Evolutionary conservation across 1,139 yeast species (phyloP).

Genomic region (Protomyces lactucae-debilis): DNA sequence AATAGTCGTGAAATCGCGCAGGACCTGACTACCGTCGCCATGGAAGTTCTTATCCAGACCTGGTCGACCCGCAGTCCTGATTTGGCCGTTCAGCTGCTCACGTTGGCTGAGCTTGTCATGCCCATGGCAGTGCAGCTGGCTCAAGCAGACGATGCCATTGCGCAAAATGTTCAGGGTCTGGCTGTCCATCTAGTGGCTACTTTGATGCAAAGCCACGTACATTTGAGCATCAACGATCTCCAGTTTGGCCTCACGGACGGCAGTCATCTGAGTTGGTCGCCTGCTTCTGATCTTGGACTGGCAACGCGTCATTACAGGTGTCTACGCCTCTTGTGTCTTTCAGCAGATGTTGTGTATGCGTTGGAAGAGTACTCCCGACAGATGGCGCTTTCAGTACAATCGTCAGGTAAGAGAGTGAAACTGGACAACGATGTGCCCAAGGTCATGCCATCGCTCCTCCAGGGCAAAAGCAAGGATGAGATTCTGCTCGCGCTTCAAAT

Average conservation of each 20-base stretch:
- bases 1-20: neutral
- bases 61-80: neutral
- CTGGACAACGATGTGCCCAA: too few species aligned
- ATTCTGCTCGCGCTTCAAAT: too few species aligned
- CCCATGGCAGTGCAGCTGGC: neutral
- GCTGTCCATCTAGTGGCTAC: neutral
- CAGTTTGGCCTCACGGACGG: neutral
- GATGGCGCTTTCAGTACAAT: too few species aligned
- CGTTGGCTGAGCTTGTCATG: neutral
- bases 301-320: neutral
- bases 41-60: neutral
- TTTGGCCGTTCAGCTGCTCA: neutral
- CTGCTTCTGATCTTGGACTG: neutral
- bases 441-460: too few species aligned
- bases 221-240: neutral
- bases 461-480: too few species aligned
- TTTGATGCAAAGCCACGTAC: neutral
- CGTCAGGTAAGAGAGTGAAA: too few species aligned
- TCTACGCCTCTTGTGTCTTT: neutral
- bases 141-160: neutral
- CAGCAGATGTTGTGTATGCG: too few species aligned
- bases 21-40: neutral
- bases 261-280: neutral
- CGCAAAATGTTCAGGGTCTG: neutral
- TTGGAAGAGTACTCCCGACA: too few species aligned